Evolutionary conservation across 805 yeast species (phyloP), one percentile per base, ranked within the genome.

Genomic region (Yarrowia sp.): DNA sequence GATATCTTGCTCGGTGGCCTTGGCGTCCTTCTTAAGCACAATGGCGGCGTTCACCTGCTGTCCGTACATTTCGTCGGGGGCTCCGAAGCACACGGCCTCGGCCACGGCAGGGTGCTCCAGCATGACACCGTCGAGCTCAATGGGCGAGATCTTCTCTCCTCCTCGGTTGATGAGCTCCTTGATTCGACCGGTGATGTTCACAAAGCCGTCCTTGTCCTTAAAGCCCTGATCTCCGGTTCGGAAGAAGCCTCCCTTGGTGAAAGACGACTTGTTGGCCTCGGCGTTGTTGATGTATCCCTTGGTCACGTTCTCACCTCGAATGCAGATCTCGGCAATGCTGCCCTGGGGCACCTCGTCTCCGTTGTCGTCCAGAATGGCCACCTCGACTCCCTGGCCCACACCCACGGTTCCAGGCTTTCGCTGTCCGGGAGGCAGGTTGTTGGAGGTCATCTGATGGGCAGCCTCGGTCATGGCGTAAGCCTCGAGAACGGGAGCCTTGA

Each of bases 391-490:
- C 72, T 86, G 88, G 9, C 91, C 90, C 69, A 83, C 86, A 5
- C 92, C 91, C 24, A 88, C 92, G 6, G 92, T 86, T 15, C 92
- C 91, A 10, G 91, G 85, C 76, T 84, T 85, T 70, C 91, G 81
- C 69, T 81, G 76, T 14, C 87, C 88, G 12, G 89, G 87, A 43
- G 91, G 90, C 49, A 87, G 76, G 71, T 84, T 82, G 76, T 88
- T 88, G 2, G 92, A 87, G 12, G 90, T 86, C 87, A 88, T 89
- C 76, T 88, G 92, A 75, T 88, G 92, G n/a, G 90, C 82, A 1
- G 91, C 91, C 74, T 88, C 93, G 1, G 92, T 88, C 91, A 88
- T 88, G 5, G 92, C 92, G 73, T 88, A 88, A 0, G 92, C 92
- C 75, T 88, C 93, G 15, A 88, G 74, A 0, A 88, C 92, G 0